Percentiles rank a stretch among this genome's conserved stretches.
Conservation (phyloP, 495 filamentous ascomycete species). For the Penicillium mononematosum region DNA sequence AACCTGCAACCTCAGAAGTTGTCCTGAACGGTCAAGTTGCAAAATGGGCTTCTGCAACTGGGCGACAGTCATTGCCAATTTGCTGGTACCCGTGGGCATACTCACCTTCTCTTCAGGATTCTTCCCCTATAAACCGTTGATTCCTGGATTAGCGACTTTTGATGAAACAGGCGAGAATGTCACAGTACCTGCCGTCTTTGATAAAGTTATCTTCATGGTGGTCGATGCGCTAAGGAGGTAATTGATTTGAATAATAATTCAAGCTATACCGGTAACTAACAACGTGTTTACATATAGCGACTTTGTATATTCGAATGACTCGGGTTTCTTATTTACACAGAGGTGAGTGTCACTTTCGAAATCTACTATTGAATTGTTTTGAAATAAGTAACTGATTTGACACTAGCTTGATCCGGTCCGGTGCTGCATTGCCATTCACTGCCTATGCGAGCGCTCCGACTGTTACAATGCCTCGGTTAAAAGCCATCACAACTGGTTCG, state of each 20-base stretch:
- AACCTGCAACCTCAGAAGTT: neutral
- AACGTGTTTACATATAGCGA: conserved; percentile 63
- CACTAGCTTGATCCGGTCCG: conserved; percentile 74
- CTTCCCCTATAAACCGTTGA: conserved; percentile 94
- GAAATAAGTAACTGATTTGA: conserved; percentile 11
- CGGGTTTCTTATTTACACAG: conserved; percentile 88
- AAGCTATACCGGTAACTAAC: conserved; percentile 14
- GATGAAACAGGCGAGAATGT: conserved; percentile 42
- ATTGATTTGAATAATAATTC: neutral
- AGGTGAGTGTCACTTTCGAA: conserved; percentile 55
- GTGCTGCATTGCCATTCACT: conserved; percentile 86
- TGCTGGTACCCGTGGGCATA: conserved; percentile 74
- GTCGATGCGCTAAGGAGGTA: conserved; percentile 93
- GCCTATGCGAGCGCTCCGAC: conserved; percentile 95
- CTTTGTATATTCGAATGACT: conserved; percentile 81
- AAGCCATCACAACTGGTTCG: conserved; percentile 95
- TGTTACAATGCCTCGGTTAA: conserved; percentile 97
- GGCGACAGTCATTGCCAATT: conserved; percentile 56
- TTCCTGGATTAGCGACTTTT: conserved; percentile 76
- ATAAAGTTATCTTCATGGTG: conserved; percentile 95
- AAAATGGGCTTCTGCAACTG: conserved; percentile 29
- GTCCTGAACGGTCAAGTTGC: conserved; percentile 1
- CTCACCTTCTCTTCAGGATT: conserved; percentile 87
- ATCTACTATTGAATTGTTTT: neutral
- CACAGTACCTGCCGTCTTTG: conserved; percentile 61